phyloP scores from a whole-genome alignment of 1,139 yeast species.

The Pichia norvegensis region DNA sequence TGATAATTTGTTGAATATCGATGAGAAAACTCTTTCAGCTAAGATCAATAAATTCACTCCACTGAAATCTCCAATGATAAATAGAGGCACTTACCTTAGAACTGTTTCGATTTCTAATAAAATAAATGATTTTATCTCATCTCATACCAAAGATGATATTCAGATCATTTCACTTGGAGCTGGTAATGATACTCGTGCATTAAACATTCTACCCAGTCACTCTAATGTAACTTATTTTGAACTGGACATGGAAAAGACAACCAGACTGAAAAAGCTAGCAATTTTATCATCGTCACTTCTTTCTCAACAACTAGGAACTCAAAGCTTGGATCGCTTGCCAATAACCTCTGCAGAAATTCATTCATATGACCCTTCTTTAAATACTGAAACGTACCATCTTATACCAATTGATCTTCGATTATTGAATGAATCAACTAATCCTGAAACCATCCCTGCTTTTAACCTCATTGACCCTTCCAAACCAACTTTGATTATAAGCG shows the following conservation, averaged over 20 bases:
- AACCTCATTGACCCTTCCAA: constrained; percentile 29
- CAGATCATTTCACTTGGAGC: constrained; percentile 85
- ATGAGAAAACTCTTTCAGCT: neutral
- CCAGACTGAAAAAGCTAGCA: constrained; percentile 50
- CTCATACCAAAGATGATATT: constrained; percentile 26
- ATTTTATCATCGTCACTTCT: constrained; percentile 33
- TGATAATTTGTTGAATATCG: neutral
- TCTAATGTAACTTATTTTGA: constrained; percentile 49
- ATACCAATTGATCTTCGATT: constrained; percentile 50
- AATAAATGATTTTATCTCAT: constrained; percentile 41
- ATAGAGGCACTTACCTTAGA: constrained; percentile 74
- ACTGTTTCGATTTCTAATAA: constrained; percentile 54
- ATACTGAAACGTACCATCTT: constrained; percentile 44
- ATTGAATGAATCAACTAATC: constrained; percentile 12
- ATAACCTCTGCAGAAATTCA: constrained; percentile 17
- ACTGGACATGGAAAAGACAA: constrained; percentile 64
- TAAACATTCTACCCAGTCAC: constrained; percentile 36
- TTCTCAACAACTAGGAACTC: constrained; percentile 17
- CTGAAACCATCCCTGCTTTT: neutral
- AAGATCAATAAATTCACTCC: constrained; percentile 7
- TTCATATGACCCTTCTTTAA: constrained; percentile 28
- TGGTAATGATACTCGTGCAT: constrained; percentile 89
- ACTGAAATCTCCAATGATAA: constrained; percentile 68
- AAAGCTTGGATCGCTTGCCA: constrained; percentile 11
- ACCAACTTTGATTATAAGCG: constrained; percentile 76